phyloP scores from a whole-genome alignment of 352 stramenopile species.

The Globisporangium spiculum region DNA sequence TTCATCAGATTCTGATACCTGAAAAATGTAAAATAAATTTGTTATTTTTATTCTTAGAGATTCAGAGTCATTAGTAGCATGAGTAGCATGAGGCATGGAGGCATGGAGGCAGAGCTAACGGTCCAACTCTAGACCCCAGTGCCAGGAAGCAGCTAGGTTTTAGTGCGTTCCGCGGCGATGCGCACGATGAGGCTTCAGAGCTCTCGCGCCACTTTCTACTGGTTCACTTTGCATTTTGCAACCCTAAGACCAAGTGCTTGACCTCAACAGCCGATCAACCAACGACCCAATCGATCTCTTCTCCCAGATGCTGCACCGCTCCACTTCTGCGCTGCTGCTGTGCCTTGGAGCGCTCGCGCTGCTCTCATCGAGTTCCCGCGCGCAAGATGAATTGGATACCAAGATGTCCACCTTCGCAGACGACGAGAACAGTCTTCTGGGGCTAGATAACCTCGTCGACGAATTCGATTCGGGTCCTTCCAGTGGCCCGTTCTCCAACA shows the following conservation, averaged over 20 bases:
- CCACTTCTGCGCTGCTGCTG: neutral
- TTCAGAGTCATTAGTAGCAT: too few species aligned
- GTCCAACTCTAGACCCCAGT: neutral
- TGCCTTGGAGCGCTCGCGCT: constrained; percentile 6
- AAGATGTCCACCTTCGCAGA: neutral
- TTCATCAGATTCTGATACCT: too few species aligned
- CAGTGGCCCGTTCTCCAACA: constrained; percentile 9
- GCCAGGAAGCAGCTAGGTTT: neutral
- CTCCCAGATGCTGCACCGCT: neutral
- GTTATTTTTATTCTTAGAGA: too few species aligned
- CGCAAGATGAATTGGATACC: neutral
- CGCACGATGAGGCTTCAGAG: neutral
- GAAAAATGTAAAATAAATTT: too few species aligned
- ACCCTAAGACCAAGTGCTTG: constrained; percentile 8
- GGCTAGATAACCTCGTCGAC: neutral
- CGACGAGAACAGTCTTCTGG: neutral
- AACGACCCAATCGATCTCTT: neutral
- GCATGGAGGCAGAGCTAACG: neutral
- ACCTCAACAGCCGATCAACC: neutral
- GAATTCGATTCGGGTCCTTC: constrained; percentile 1
- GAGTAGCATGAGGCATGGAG: neutral
- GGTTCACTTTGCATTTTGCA: constrained; percentile 7
- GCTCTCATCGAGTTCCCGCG: neutral
- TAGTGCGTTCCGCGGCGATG: neutral
- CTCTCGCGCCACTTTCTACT: neutral